Percentiles rank a stretch among this genome's conserved stretches.
Evolutionary conservation across 768 basidiomycete species (phyloP).

Genomic region (Kwoniella shandongensis): DNA sequence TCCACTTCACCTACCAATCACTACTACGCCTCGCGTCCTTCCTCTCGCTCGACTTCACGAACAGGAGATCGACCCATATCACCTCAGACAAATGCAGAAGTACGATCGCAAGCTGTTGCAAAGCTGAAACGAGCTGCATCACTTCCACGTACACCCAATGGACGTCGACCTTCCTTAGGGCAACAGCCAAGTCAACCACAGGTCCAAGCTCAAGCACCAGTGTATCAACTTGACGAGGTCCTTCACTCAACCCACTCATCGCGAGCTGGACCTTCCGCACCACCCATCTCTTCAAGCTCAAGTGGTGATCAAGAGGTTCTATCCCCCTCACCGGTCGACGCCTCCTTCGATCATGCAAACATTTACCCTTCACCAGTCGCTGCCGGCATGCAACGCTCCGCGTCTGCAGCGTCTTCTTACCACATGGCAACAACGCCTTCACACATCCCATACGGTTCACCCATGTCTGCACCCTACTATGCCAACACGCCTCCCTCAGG

Average conservation of each 20-base stretch:
- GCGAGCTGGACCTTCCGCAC: slow-evolving; percentile 1
- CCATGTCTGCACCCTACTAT: slow-evolving; percentile 8
- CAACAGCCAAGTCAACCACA: background rate
- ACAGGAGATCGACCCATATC: slow-evolving; percentile 64
- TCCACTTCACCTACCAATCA: slow-evolving; percentile 59
- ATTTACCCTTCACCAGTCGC: slow-evolving; percentile 16
- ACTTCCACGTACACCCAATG: slow-evolving; percentile 86
- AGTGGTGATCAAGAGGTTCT: slow-evolving; percentile 35
- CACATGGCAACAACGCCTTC: slow-evolving; percentile 15
- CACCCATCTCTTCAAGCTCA: slow-evolving; percentile 1
- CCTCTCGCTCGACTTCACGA: slow-evolving; percentile 64
- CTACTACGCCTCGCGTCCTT: slow-evolving; percentile 76
- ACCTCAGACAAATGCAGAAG: slow-evolving; percentile 72
- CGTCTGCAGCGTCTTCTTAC: slow-evolving; percentile 33
- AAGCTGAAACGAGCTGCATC: slow-evolving; percentile 90
- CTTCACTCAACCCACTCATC: background rate
- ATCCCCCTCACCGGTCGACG: slow-evolving; percentile 36
- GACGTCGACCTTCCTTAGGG: slow-evolving; percentile 63
- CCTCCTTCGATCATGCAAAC: slow-evolving; percentile 18
- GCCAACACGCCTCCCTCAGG: slow-evolving; percentile 17
- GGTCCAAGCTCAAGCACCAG: background rate
- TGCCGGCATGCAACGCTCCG: slow-evolving; percentile 31
- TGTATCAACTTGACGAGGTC: background rate
- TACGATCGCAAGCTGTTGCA: slow-evolving; percentile 82
- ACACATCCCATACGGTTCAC: slow-evolving; percentile 19